These are phyloP conservation scores for Tuber brumale DNA, from an alignment of 495 filamentous ascomycete genomes.

Conservation along the genomic window DNA sequence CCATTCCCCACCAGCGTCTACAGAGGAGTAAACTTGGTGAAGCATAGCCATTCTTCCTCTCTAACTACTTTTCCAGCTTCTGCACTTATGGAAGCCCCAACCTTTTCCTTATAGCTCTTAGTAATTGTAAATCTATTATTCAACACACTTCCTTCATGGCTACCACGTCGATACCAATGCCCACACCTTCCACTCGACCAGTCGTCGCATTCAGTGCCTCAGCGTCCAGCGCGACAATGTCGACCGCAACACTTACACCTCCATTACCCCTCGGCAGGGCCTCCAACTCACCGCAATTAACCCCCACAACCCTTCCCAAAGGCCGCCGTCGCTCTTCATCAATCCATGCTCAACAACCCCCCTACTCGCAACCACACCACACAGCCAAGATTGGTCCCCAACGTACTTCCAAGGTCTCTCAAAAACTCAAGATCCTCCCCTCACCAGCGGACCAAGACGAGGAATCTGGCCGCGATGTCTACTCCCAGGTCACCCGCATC, in stretches of 20 bases:
- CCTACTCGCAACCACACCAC: slow-evolving; percentile 10
- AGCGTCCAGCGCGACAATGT: background rate
- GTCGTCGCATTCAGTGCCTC: background rate
- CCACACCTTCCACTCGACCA: background rate
- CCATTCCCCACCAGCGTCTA: background rate
- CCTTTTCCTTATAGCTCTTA: background rate
- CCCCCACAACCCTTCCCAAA: slow-evolving; percentile 9
- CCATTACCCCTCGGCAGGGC: background rate
- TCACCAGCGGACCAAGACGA: slow-evolving; percentile 80
- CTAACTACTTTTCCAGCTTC: background rate
- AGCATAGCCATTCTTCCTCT: background rate
- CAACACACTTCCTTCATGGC: slow-evolving; percentile 15
- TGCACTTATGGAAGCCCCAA: background rate
- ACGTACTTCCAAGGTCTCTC: slow-evolving; percentile 84
- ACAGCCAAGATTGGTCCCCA: slow-evolving; percentile 82
- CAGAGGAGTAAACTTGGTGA: background rate
- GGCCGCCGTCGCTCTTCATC: slow-evolving; percentile 30
- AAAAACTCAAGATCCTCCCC: slow-evolving; percentile 91
- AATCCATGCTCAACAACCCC: slow-evolving; percentile 11
- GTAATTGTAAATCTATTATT: background rate
- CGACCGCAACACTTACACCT: slow-evolving; percentile 9
- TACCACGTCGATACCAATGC: slow-evolving; percentile 17
- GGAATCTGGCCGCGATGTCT: slow-evolving; percentile 90
- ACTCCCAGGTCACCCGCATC: slow-evolving; percentile 85
- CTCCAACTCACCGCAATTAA: background rate